Conservation (phyloP, 345 rosid species). For the Salix caprea region DNA sequence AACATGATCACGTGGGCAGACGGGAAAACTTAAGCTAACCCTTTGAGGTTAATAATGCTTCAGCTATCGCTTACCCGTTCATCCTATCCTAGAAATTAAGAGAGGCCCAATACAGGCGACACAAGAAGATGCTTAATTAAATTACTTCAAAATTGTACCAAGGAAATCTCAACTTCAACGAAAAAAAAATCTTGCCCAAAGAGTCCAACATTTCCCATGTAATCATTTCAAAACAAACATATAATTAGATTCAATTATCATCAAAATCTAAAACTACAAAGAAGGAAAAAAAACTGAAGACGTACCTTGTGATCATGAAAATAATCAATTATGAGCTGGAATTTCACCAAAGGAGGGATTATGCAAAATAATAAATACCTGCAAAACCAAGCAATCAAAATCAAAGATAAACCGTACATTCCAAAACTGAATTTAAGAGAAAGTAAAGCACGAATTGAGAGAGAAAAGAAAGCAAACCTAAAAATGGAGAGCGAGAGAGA, state of each 20-base stretch:
- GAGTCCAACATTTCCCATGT: background rate
- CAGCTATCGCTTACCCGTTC: too few relatives aligned
- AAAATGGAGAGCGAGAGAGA: background rate
- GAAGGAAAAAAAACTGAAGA: background rate
- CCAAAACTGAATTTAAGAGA: background rate
- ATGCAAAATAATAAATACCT: background rate
- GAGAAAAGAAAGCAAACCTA: background rate
- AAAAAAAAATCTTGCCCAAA: background rate
- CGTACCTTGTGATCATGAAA: conserved; percentile 7
- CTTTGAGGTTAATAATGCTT: too few relatives aligned
- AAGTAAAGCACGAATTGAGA: background rate
- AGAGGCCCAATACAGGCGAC: too few relatives aligned
- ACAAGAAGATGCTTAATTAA: too few relatives aligned
- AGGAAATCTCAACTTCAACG: background rate
- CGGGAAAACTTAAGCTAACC: too few relatives aligned
- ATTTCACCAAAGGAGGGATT: background rate
- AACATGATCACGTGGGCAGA: too few relatives aligned
- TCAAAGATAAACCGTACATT: background rate
- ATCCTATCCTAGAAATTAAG: too few relatives aligned
- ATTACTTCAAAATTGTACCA: too few relatives aligned
- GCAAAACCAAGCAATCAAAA: background rate
- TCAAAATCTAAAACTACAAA: background rate
- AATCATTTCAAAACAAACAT: background rate
- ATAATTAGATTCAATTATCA: background rate
- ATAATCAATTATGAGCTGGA: background rate